A percentile compares a stretch with the other conserved stretches of the same genome.
Evolutionary conservation across 257 asterid genomes (phyloP).

Genomic region (Nicotiana knightiana): DNA sequence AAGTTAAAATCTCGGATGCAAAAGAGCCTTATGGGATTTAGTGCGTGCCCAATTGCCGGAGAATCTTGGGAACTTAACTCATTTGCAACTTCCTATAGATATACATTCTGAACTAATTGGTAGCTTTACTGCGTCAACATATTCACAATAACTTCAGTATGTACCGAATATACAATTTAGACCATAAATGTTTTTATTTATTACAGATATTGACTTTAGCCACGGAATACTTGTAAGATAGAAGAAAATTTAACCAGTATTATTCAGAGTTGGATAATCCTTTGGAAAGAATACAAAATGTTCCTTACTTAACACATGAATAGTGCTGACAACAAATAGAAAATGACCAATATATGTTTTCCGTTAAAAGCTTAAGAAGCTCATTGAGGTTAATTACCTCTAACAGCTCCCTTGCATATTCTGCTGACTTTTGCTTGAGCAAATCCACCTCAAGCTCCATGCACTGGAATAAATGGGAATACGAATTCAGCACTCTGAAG

Average conservation of each 20-base stretch:
- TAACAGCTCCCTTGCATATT: conserved; percentile 73
- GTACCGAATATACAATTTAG: neutral
- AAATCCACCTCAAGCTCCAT: conserved; percentile 67
- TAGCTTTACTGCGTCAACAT: neutral
- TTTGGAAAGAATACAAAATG: neutral
- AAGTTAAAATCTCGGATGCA: neutral
- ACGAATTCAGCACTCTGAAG: neutral
- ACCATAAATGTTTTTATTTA: too few relatives aligned
- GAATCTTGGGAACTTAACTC: neutral
- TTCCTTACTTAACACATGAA: neutral
- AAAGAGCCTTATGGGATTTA: neutral
- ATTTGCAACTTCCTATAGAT: neutral
- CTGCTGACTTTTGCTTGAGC: conserved; percentile 58
- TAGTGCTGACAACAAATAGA: neutral
- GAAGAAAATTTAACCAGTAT: neutral
- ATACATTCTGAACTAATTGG: neutral
- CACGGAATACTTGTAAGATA: neutral
- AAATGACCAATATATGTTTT: neutral
- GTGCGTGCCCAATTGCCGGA: neutral
- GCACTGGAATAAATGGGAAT: conserved; percentile 31
- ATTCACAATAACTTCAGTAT: neutral
- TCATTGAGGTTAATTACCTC: conserved; percentile 34
- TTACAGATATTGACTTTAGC: neutral
- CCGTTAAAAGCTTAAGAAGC: neutral
- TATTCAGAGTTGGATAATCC: neutral